These are phyloP conservation scores for Lathyrus aphaca DNA, from an alignment of 306 rosid species.

Conservation along the genomic window DNA sequence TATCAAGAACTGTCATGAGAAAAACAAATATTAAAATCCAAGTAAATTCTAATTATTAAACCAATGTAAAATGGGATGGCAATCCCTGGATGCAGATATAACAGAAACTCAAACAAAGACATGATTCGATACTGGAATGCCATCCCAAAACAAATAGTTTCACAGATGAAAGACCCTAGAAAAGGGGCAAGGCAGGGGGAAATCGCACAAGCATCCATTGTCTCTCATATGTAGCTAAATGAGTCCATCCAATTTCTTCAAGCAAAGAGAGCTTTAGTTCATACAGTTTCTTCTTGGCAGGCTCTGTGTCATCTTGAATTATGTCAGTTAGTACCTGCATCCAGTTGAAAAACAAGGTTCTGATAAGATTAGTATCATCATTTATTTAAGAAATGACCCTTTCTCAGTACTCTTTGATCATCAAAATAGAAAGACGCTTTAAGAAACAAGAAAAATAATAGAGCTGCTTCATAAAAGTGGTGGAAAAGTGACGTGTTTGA, in stretches of 20 bases:
- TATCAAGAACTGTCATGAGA: neutral
- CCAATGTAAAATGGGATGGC: neutral
- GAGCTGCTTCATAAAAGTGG: neutral
- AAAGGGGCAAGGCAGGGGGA: conserved; percentile 75
- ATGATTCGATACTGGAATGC: conserved; percentile 7
- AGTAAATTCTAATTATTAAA: neutral
- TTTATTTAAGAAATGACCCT: neutral
- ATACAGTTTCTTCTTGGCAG: conserved; percentile 76
- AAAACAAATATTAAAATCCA: neutral
- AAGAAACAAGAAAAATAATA: neutral
- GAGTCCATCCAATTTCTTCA: conserved; percentile 86
- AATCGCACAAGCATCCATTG: conserved; percentile 91
- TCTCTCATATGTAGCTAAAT: conserved; percentile 67
- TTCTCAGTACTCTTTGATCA: neutral
- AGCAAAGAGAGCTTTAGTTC: conserved; percentile 78
- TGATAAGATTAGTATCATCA: conserved; percentile 5
- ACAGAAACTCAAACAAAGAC: neutral
- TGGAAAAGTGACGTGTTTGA: neutral
- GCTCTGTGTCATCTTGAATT: conserved; percentile 66
- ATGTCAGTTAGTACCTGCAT: conserved; percentile 68
- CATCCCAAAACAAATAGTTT: neutral
- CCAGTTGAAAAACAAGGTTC: conserved; percentile 8
- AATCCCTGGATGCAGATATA: neutral
- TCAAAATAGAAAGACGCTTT: neutral
- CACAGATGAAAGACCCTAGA: conserved; percentile 39